Evolutionary conservation across 2,329 filamentous ascomycete species (phyloP).

Genomic region (Penicillium digitatum): DNA sequence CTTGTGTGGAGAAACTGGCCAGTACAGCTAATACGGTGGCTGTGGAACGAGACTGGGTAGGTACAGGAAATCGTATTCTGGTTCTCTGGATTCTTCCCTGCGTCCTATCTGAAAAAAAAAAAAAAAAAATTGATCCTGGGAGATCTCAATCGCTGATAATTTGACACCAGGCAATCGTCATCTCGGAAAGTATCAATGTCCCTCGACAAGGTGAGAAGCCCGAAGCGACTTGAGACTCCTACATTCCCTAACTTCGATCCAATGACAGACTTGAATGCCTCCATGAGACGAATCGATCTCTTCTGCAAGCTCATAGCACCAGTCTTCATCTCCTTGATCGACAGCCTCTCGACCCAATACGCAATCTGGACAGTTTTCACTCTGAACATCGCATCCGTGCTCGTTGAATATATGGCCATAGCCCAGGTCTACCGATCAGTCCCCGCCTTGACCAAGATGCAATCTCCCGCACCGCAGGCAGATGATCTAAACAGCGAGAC

Average conservation of each 20-base stretch:
- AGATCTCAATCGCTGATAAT: not conserved
- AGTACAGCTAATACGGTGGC: slow-evolving; percentile 63
- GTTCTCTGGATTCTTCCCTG: not conserved
- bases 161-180: slow-evolving; percentile 28
- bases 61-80: not conserved
- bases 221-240: not conserved
- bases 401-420: slow-evolving; percentile 42
- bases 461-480: slow-evolving; percentile 21
- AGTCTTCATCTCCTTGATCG: slow-evolving; percentile 49
- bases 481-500: not conserved
- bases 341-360: slow-evolving; percentile 42
- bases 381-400: slow-evolving; percentile 39
- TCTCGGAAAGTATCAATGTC: slow-evolving; percentile 34
- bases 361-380: slow-evolving; percentile 47
- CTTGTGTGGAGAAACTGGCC: slow-evolving; percentile 65
- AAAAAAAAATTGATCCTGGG: no score
- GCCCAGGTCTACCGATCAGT: slow-evolving; percentile 26
- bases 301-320: slow-evolving; percentile 56
- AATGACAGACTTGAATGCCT: slow-evolving; percentile 45
- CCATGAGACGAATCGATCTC: slow-evolving; percentile 56
- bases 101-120: no score
- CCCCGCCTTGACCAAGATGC: slow-evolving; percentile 13
- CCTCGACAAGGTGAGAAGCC: slow-evolving; percentile 37
- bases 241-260: not conserved
- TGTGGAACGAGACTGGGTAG: slow-evolving; percentile 66